Percentiles rank a stretch among this genome's conserved stretches.
Conservation (phyloP, 169 alveolate species). For the Miamiensis avidus region DNA sequence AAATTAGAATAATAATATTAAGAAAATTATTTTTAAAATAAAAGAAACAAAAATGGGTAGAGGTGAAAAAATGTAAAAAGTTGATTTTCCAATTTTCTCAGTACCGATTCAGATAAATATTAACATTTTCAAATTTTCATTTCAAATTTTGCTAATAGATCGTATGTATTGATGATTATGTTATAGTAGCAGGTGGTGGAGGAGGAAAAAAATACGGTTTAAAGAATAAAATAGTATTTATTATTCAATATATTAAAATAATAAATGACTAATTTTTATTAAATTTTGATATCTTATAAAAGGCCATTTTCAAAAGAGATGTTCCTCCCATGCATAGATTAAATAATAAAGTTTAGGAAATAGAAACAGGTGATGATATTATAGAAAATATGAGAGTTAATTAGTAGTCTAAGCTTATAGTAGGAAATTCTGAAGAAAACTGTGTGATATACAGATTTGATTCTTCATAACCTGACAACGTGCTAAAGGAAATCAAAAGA, state of each 20-base stretch:
- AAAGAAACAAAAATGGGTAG: no score
- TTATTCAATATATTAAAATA: no score
- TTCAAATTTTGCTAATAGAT: background rate
- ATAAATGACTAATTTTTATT: no score
- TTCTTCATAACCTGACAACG: background rate
- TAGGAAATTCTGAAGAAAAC: background rate
- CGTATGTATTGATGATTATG: background rate
- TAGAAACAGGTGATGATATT: background rate
- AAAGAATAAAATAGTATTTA: background rate
- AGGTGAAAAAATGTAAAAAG: background rate
- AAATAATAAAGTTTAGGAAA: background rate
- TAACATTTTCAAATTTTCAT: background rate
- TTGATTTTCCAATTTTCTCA: background rate
- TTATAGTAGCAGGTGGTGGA: background rate
- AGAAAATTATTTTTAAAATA: no score
- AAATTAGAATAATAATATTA: no score
- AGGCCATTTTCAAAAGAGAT: background rate
- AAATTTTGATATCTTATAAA: no score
- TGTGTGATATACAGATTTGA: background rate
- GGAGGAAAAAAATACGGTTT: background rate
- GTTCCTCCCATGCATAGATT: background rate
- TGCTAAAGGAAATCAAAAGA: background rate
- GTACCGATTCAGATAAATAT: background rate
- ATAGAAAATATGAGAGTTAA: background rate
- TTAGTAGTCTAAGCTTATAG: background rate